Conservation (phyloP, 169 alveolate genomes). For the Babesia sp. region DNA sequence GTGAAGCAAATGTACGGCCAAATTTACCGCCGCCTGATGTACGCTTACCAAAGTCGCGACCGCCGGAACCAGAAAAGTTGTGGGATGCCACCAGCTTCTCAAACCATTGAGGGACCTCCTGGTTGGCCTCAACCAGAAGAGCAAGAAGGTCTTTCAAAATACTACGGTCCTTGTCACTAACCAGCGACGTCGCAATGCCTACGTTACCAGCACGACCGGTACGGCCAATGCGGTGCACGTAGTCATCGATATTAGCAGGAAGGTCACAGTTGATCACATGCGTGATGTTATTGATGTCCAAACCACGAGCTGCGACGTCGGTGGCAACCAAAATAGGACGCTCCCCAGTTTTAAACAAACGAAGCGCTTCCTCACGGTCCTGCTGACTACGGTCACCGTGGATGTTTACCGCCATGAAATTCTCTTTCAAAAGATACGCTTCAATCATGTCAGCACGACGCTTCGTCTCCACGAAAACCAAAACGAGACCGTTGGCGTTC, state of each 20-base stretch:
- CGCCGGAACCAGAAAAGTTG: not conserved
- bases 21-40: slow-evolving; percentile 26
- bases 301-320: slow-evolving; percentile 99
- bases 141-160: slow-evolving; percentile 85
- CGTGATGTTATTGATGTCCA: slow-evolving; percentile 94
- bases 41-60: slow-evolving; percentile 40
- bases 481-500: slow-evolving; percentile 73
- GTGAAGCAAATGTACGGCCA: slow-evolving; percentile 21
- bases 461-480: slow-evolving; percentile 86
- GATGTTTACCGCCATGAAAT: slow-evolving; percentile 85
- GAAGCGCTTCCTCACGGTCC: slow-evolving; percentile 91
- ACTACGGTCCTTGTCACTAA: slow-evolving; percentile 86
- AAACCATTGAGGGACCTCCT: slow-evolving; percentile 78
- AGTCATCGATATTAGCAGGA: slow-evolving; percentile 92
- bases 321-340: slow-evolving; percentile 95
- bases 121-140: slow-evolving; percentile 75
- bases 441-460: slow-evolving; percentile 89
- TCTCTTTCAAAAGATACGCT: slow-evolving; percentile 75
- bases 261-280: slow-evolving; percentile 94
- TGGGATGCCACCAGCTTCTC: slow-evolving; percentile 67
- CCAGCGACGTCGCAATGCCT: slow-evolving; percentile 95
- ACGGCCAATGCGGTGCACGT: slow-evolving; percentile 96
- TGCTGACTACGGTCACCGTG: slow-evolving; percentile 96
- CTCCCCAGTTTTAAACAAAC: slow-evolving; percentile 88
- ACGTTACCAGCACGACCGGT: slow-evolving; percentile 98